Evolutionary conservation across 1,139 yeast genomes (phyloP).

Genomic region (Candida sp.): DNA sequence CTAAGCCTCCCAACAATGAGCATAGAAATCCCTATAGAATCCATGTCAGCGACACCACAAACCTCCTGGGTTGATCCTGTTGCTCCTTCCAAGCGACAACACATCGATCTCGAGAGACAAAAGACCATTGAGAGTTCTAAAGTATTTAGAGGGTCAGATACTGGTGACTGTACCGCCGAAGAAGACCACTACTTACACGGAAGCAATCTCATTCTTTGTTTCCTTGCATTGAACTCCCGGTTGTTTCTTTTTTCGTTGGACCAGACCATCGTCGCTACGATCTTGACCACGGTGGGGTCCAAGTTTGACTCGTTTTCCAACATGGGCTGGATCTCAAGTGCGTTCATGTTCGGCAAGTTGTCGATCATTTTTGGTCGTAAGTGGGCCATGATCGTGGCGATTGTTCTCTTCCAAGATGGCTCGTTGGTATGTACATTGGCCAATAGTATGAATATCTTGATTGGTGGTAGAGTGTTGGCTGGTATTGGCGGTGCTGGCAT

Average conservation of each 20-base stretch:
- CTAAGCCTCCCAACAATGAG: no score
- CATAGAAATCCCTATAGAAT: no score
- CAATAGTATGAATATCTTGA: constrained; percentile 34
- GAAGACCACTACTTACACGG: constrained; percentile 44
- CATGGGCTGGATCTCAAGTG: constrained; percentile 66
- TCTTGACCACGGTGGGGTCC: constrained; percentile 40
- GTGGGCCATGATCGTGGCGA: constrained; percentile 36
- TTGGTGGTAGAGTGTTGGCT: constrained; percentile 42
- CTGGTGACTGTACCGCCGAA: constrained; percentile 47
- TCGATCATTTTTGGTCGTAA: constrained; percentile 54
- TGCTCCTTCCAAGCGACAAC: not conserved
- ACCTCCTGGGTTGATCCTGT: no score
- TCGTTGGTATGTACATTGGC: constrained; percentile 43
- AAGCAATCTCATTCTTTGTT: constrained; percentile 26
- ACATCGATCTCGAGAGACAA: constrained; percentile 10
- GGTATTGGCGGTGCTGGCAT: constrained; percentile 41
- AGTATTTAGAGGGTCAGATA: constrained; percentile 35
- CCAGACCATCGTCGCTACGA: constrained; percentile 43
- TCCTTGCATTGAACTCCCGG: constrained; percentile 30
- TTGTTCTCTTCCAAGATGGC: constrained; percentile 40
- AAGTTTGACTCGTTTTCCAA: constrained; percentile 50
- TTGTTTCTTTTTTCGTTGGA: constrained; percentile 43
- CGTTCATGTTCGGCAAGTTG: constrained; percentile 53
- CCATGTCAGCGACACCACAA: no score
- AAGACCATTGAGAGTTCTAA: not conserved